These are phyloP conservation scores for Zymoseptoria pseudotritici DNA, from an alignment of 2,329 filamentous ascomycete genomes.

Conservation along the genomic window DNA sequence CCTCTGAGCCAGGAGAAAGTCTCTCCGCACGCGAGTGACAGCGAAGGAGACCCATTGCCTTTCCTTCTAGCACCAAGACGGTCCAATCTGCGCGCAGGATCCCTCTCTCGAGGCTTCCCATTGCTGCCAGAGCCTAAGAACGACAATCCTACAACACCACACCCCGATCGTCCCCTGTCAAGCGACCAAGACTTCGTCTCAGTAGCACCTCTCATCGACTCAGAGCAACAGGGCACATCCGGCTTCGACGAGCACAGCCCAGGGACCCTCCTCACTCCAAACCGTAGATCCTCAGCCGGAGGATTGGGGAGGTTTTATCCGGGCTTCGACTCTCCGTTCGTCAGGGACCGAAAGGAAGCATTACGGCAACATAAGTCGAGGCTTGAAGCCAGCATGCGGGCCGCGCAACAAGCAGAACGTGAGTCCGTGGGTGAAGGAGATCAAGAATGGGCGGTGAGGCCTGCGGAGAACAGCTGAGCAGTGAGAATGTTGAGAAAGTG, in stretches of 20 bases:
- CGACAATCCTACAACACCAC: not conserved
- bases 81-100: not conserved
- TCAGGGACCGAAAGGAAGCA: not conserved
- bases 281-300: not conserved
- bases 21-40: not conserved
- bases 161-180: not conserved
- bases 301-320: not conserved
- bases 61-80: not conserved
- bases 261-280: not conserved
- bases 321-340: not conserved
- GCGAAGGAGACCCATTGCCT: not conserved
- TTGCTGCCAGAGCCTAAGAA: not conserved
- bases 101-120: not conserved
- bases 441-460: not conserved
- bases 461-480: not conserved
- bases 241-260: not conserved
- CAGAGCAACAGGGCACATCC: not conserved
- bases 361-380: not conserved
- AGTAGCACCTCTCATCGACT: not conserved
- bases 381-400: no score
- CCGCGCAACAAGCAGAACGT: not conserved
- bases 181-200: not conserved
- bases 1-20: not conserved
- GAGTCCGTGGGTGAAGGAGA: not conserved
- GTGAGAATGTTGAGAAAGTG: not conserved